Evolutionary conservation across 169 alveolate species (phyloP).

Genomic region (Cystoisospora suis): DNA sequence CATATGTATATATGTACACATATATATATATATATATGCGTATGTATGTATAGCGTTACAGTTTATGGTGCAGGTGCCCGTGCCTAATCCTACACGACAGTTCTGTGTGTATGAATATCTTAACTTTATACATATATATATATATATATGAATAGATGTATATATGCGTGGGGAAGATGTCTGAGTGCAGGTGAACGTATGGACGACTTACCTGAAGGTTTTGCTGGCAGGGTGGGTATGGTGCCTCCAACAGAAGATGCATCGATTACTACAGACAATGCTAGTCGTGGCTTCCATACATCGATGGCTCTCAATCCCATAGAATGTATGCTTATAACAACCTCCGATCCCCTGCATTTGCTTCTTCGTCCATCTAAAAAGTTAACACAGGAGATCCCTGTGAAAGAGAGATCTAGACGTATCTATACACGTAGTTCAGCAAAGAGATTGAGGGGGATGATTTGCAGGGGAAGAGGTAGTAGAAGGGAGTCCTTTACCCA

Average conservation of each 20-base stretch:
- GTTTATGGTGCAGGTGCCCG: neutral
- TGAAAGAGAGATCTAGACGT: no score
- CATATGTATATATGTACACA: neutral
- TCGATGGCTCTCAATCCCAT: conserved; percentile 88
- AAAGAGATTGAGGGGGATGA: no score
- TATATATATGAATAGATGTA: neutral
- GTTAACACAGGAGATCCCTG: no score
- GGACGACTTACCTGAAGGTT: conserved; percentile 19
- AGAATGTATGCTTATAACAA: conserved; percentile 90
- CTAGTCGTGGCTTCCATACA: conserved; percentile 92
- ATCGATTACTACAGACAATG: conserved; percentile 90
- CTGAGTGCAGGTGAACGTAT: neutral
- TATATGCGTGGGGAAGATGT: neutral
- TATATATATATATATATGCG: no score
- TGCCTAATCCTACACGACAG: neutral
- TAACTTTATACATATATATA: neutral
- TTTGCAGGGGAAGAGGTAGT: no score
- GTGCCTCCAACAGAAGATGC: conserved; percentile 93
- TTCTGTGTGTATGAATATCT: neutral
- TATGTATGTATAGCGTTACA: neutral
- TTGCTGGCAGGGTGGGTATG: conserved; percentile 87
- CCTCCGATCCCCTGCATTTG: conserved; percentile 87
- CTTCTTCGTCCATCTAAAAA: conserved; percentile 87
- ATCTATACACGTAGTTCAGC: no score
- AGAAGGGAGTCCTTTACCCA: no score